Evolutionary conservation across 352 stramenopile genomes (phyloP).

Genomic region (Globisporangium rhizosaccharum): DNA sequence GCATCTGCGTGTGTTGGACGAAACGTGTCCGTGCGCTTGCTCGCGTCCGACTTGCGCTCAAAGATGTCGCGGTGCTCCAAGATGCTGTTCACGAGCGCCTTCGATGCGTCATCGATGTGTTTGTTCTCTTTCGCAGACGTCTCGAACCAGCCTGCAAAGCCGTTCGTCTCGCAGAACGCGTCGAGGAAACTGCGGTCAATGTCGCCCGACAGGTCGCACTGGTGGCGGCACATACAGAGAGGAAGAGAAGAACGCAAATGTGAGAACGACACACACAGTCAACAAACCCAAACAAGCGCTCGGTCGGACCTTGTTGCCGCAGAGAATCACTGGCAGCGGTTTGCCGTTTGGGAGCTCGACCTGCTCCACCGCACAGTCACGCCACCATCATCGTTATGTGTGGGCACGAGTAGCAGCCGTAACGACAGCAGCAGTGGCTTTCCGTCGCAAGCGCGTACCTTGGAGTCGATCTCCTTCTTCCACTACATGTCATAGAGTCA

Average conservation of each 20-base stretch:
- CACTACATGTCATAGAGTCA: conserved; percentile 39
- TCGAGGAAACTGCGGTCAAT: conserved; percentile 77
- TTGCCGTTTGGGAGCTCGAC: conserved; percentile 89
- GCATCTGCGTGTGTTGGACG: conserved; percentile 57
- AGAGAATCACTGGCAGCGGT: conserved; percentile 87
- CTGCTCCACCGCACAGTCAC: conserved; percentile 9
- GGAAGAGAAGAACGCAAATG: background rate
- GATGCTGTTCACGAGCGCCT: conserved; percentile 75
- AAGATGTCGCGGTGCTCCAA: conserved; percentile 85
- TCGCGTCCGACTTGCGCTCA: conserved; percentile 69
- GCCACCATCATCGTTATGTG: no score
- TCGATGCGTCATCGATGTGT: conserved; percentile 87
- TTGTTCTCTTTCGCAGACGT: conserved; percentile 92
- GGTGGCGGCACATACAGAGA: background rate
- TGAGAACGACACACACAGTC: background rate
- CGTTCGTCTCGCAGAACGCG: conserved; percentile 86
- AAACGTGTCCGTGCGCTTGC: conserved; percentile 69
- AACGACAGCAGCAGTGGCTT: background rate
- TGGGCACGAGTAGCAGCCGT: no score
- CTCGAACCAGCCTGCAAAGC: conserved; percentile 90
- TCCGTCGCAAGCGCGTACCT: conserved; percentile 27
- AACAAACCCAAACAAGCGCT: no score
- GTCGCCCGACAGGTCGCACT: conserved; percentile 84
- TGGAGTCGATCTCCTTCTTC: conserved; percentile 93
- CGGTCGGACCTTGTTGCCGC: conserved; percentile 86